Conservation (phyloP, 768 basidiomycete genomes). For the Amanita rimosa region DNA sequence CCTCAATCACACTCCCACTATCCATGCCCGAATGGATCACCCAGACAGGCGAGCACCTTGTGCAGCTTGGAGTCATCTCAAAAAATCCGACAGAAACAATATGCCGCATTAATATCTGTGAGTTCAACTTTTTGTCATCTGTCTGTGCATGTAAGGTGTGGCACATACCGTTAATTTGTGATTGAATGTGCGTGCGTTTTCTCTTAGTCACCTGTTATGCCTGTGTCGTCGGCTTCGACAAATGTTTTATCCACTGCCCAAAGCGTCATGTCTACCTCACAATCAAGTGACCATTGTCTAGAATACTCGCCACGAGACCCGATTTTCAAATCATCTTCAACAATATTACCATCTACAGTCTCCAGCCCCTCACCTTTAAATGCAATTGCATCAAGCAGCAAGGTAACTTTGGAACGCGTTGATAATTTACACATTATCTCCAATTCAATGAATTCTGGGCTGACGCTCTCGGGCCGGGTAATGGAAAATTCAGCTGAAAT, state of each 20-base stretch:
- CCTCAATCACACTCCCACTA: not conserved
- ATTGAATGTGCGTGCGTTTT: conserved; percentile 1
- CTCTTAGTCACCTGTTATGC: not conserved
- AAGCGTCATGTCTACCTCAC: not conserved
- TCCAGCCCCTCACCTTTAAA: conserved; percentile 9
- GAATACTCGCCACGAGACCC: not conserved
- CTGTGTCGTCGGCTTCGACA: not conserved
- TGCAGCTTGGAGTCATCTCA: not conserved
- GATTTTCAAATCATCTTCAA: not conserved
- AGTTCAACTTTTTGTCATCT: not conserved
- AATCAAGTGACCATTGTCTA: not conserved
- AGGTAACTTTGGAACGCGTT: conserved; percentile 12
- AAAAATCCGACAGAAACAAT: not conserved
- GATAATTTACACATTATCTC: conserved; percentile 1
- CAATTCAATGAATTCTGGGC: not conserved
- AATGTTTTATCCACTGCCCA: not conserved
- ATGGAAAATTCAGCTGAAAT: not conserved
- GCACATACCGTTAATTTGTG: not conserved
- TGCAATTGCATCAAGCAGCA: conserved; percentile 28
- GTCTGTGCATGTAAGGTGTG: not conserved
- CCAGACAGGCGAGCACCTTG: not conserved
- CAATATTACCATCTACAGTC: not conserved
- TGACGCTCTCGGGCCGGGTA: not conserved
- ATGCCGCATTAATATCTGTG: not conserved
- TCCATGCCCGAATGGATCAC: not conserved